Evolutionary conservation across 1,139 yeast species (phyloP), one percentile per base, ranked within the genome.

Genomic region (Candida sojae): DNA sequence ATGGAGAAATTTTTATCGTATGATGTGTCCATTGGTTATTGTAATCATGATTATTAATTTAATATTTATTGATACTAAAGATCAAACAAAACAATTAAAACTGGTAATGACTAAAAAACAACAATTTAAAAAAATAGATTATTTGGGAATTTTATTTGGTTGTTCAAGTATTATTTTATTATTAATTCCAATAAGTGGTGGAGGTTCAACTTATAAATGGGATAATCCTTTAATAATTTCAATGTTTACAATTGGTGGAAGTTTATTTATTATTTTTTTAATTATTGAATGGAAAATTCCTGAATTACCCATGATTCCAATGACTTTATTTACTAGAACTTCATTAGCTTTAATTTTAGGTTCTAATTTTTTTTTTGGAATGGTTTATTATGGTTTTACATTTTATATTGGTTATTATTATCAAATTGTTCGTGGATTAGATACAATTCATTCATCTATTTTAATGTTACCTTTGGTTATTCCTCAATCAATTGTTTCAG

Each of bases 141-240:
- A 71, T 54, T 51, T 65, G n/a, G 86, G 86, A 0, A 70, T 78
- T 38, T 43, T 77, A 21, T 61, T 75, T 34, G 69, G 81, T 41
- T 66, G 79, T 3, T 67, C 74, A 0, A 74, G 79, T 1, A 64
- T 79, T 35, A 68, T 74, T 0, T 60, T 79, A 25, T 49, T 79
- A 25, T 65, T 80, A 47, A 67, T 82, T 41, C 81, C 84, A 3
- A 57, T 80, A 35, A 71, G 78, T 58, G 83, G 84, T 4, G 84
- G 85, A 44, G 84, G 85, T 1, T 66, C 75, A 7, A 68, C 77
- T 1, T 81, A 70, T 60, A 56, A 66, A 0, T 82, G 86, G 86
- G 58, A 71, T 51, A 73, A 82, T 43, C 55, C 80, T 0, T 54
- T 71, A 17, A 76, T 78, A 6, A 79, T 82, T 6, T 56, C 66